Conservation (phyloP, 495 filamentous ascomycete species). For the Penicillium angulare region DNA sequence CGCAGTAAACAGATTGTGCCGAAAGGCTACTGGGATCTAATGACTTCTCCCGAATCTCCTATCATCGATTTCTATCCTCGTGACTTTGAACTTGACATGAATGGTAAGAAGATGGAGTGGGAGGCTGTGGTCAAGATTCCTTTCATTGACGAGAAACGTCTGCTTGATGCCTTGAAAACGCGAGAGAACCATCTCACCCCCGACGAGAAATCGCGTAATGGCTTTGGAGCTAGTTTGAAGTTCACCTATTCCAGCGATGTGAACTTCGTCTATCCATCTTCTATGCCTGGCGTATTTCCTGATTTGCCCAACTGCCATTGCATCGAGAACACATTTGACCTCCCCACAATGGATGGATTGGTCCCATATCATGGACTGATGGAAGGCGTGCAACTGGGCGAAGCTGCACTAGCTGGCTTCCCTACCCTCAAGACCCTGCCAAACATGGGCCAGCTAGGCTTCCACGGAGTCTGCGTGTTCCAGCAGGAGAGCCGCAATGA, state of each 20-base stretch:
- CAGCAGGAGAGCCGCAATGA: constrained; percentile 95
- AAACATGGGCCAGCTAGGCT: constrained; percentile 73
- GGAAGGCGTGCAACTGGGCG: constrained; percentile 81
- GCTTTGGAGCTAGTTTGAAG: constrained; percentile 88
- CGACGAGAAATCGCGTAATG: constrained; percentile 77
- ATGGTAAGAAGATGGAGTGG: constrained; percentile 99
- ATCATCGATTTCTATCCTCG: constrained; percentile 98
- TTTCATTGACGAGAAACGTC: constrained; percentile 88
- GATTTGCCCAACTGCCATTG: constrained; percentile 85
- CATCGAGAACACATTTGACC: constrained; percentile 90
- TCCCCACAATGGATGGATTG: constrained; percentile 87
- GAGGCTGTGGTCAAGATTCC: constrained; percentile 99
- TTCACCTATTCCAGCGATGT: constrained; percentile 80
- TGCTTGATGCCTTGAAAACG: constrained; percentile 81
- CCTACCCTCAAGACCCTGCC: constrained; percentile 83
- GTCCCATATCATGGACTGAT: constrained; percentile 83
- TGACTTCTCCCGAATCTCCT: constrained; percentile 87
- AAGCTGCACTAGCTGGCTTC: constrained; percentile 84
- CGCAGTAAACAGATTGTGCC: constrained; percentile 97
- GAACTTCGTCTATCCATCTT: constrained; percentile 80
- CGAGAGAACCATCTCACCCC: constrained; percentile 73
- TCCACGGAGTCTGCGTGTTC: constrained; percentile 95
- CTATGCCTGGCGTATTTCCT: constrained; percentile 86
- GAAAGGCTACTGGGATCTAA: constrained; percentile 79
- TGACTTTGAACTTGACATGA: constrained; percentile 98